Evolutionary conservation across 1,284 basidiomycete genomes (phyloP).

Genomic region (Trametes hirsuta): DNA sequence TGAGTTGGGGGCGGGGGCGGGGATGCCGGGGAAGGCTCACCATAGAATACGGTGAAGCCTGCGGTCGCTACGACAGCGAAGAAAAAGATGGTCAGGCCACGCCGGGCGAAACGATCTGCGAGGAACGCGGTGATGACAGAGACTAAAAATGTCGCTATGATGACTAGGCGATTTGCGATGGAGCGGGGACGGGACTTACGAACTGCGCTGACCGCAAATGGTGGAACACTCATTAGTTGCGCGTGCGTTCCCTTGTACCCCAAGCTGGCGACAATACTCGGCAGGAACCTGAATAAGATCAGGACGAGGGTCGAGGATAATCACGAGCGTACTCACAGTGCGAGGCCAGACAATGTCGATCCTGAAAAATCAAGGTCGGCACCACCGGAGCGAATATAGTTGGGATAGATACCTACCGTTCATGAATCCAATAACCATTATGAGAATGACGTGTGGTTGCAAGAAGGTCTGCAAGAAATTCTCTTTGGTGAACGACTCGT

Average conservation of each 20-base stretch:
- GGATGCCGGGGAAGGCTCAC: constrained; percentile 59
- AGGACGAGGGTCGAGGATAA: background rate
- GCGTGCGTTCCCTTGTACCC: constrained; percentile 29
- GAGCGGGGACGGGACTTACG: constrained; percentile 1
- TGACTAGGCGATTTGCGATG: background rate
- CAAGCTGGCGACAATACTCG: constrained; percentile 36
- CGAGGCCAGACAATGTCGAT: constrained; percentile 28
- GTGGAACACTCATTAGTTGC: constrained; percentile 35
- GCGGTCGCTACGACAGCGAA: constrained; percentile 50
- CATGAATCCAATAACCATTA: constrained; percentile 29
- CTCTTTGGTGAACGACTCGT: constrained; percentile 17
- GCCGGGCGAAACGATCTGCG: constrained; percentile 27
- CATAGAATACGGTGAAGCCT: constrained; percentile 59
- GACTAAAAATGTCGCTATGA: background rate
- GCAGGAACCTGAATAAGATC: constrained; percentile 19
- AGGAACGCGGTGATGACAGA: constrained; percentile 21
- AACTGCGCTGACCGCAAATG: constrained; percentile 20
- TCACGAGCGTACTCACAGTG: constrained; percentile 23
- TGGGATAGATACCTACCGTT: constrained; percentile 22
- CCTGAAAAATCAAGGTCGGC: background rate
- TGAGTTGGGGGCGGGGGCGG: background rate
- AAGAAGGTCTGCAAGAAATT: constrained; percentile 3
- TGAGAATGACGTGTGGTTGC: constrained; percentile 18
- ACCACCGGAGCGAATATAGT: background rate
- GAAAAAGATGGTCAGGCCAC: constrained; percentile 43